Percentiles rank a stretch among this genome's conserved stretches.
phyloP scores from a whole-genome alignment of 495 filamentous ascomycete genomes.

The Penicillium samsonianum region DNA sequence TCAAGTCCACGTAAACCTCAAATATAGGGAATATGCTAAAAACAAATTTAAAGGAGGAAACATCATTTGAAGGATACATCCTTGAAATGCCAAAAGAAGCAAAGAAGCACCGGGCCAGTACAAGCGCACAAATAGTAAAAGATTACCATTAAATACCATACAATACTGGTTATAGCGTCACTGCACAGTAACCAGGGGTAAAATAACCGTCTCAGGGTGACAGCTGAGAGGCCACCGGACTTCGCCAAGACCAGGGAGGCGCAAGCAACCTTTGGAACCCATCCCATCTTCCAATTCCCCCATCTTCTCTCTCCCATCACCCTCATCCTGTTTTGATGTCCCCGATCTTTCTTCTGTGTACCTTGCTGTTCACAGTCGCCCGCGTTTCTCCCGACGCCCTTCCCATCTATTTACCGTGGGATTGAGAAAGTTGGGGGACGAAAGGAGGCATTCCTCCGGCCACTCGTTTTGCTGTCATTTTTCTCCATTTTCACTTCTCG shows the following conservation, averaged over 20 bases:
- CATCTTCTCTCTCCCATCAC: constrained; percentile 19
- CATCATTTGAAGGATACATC: no score
- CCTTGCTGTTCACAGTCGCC: constrained; percentile 34
- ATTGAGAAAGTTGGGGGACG: constrained; percentile 41
- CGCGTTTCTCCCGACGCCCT: constrained; percentile 35
- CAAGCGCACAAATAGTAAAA: not conserved
- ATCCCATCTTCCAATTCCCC: constrained; percentile 38
- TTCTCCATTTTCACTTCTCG: constrained; percentile 22
- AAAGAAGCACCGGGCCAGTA: not conserved
- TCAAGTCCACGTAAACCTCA: not conserved
- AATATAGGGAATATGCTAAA: not conserved
- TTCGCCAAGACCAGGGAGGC: constrained; percentile 17
- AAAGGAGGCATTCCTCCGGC: constrained; percentile 54
- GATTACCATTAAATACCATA: constrained; percentile 7
- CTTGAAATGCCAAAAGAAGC: no score
- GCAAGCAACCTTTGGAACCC: constrained; percentile 28
- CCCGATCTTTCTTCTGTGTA: constrained; percentile 22
- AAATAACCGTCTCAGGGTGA: constrained; percentile 32
- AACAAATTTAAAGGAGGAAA: not conserved
- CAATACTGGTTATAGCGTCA: not conserved
- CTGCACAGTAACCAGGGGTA: constrained; percentile 1
- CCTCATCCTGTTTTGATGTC: constrained; percentile 16
- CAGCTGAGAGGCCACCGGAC: constrained; percentile 14
- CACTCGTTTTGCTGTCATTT: constrained; percentile 47
- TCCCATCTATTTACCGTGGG: constrained; percentile 28